Evolutionary conservation across 495 filamentous ascomycete genomes (phyloP).

Genomic region (Thermothielavioides terrestris): DNA sequence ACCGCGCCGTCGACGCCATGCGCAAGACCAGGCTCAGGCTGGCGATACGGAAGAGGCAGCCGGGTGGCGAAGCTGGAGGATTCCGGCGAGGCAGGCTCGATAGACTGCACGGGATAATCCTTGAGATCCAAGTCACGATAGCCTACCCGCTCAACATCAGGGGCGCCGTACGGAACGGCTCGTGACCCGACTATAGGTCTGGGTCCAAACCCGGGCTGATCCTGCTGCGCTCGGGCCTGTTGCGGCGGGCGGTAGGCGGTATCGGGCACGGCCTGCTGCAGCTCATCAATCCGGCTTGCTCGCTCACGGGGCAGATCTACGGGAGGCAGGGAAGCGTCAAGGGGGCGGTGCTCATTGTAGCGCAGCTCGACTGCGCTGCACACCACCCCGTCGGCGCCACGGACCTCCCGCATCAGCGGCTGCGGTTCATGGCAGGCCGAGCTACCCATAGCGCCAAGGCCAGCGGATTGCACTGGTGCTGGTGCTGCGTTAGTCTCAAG

Average conservation of each 20-base stretch:
- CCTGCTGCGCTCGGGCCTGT: background rate
- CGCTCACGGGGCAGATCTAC: background rate
- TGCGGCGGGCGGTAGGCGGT: constrained; percentile 1
- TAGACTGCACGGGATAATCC: constrained; percentile 35
- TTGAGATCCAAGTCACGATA: constrained; percentile 23
- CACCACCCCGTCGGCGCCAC: background rate
- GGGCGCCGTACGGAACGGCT: background rate
- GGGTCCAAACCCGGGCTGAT: background rate
- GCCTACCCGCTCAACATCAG: constrained; percentile 10
- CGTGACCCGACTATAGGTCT: constrained; percentile 19
- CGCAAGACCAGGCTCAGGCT: background rate
- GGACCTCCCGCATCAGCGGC: background rate
- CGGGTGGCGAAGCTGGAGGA: constrained; percentile 4
- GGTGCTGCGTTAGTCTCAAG: constrained; percentile 8
- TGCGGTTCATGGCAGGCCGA: constrained; percentile 7
- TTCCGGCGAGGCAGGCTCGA: constrained; percentile 31
- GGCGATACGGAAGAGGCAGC: background rate
- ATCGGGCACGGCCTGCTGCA: background rate
- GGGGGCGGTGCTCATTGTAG: background rate
- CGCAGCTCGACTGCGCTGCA: constrained; percentile 1
- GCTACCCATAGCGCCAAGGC: background rate
- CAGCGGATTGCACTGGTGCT: background rate
- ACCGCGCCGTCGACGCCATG: background rate
- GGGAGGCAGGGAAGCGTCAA: background rate
- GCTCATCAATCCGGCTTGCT: background rate